Base-by-base conservation (phyloP, 139 green algal genomes). In the Tetraselmis chui region DNA sequence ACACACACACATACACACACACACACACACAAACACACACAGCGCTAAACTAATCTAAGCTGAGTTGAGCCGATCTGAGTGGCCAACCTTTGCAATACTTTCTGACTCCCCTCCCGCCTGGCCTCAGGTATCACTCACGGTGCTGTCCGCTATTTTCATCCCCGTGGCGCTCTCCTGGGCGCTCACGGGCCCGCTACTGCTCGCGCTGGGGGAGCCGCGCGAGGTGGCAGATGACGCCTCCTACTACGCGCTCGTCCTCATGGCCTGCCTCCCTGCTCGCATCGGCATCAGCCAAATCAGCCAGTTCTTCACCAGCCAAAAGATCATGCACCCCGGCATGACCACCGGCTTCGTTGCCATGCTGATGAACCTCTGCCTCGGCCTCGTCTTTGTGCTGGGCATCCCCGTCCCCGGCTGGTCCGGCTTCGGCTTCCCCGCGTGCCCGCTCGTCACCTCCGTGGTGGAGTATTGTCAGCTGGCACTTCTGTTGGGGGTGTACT, bases 401-500 rank as follows among this genome's bases (percentile, higher is more conserved):
- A 18, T 67, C 11, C 45, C 45, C 45, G 5, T 18, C 45, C 11
- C 45, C 45, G 45, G 45, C 30, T 29, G 30, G 27, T 11, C 30
- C 22, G 30, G 30, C 76, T 24, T 80, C 18, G 76, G 76, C 28
- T 80, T 80, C 28, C 30, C 18, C 25, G 76, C 76, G 2, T 32
- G 27, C 27, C 76, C 76, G 28, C 28, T 27, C 25, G 76, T 80
- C 25, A 80, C 76, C 23, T 24, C 2, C 27, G 30, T 2, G 5
- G 76, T 80, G 29, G 30, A 58, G 28, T 59, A 80, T 28, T 27
- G 23, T 2, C 76, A 80, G 76, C 76, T 80, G 25, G 76, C 76
- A 2, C 23, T 28, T 31, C 76, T 80, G 22, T 59, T 18, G 30
- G 29, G 23, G 5, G 24, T 28, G 18, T 27, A 27, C 76, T 27